phyloP scores from a whole-genome alignment of 1,139 yeast species.

The Hemisphaericaspora subhashii region DNA sequence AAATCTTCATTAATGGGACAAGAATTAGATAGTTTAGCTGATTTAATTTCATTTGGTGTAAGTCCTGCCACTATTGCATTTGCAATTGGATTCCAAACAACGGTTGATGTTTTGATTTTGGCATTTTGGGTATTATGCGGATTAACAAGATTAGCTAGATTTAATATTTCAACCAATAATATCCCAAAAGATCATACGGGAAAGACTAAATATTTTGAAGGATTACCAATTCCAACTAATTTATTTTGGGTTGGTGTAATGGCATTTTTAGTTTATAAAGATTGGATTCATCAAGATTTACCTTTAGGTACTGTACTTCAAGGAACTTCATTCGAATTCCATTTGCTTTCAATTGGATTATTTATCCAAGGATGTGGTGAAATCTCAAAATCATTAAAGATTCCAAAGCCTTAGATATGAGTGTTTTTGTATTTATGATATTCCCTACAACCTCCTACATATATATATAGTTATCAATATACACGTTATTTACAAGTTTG shows the following conservation, averaged over 20 bases:
- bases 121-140: conserved; percentile 92
- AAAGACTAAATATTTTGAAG: conserved; percentile 84
- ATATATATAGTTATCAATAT: background rate
- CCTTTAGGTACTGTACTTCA: conserved; percentile 65
- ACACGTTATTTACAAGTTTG: background rate
- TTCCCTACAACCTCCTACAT: no score
- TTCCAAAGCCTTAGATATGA: conserved; percentile 96
- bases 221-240: conserved; percentile 92
- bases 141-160: conserved; percentile 88
- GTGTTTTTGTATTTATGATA: no score
- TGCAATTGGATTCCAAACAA: conserved; percentile 83
- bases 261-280: conserved; percentile 62
- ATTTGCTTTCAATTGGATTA: conserved; percentile 65
- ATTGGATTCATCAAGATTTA: conserved; percentile 46
- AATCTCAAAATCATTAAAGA: conserved; percentile 85
- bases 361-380: conserved; percentile 84
- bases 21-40: conserved; percentile 95
- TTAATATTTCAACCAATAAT: conserved; percentile 89
- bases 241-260: conserved; percentile 69
- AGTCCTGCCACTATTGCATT: conserved; percentile 94
- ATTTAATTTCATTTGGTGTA: conserved; percentile 87
- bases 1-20: conserved; percentile 95
- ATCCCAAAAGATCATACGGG: conserved; percentile 87
- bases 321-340: conserved; percentile 68
- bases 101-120: conserved; percentile 73